A percentile compares a stretch with the other conserved stretches of the same genome.
Evolutionary conservation across 2,329 filamentous ascomycete species (phyloP).

Genomic region (Phialophora chinensis): DNA sequence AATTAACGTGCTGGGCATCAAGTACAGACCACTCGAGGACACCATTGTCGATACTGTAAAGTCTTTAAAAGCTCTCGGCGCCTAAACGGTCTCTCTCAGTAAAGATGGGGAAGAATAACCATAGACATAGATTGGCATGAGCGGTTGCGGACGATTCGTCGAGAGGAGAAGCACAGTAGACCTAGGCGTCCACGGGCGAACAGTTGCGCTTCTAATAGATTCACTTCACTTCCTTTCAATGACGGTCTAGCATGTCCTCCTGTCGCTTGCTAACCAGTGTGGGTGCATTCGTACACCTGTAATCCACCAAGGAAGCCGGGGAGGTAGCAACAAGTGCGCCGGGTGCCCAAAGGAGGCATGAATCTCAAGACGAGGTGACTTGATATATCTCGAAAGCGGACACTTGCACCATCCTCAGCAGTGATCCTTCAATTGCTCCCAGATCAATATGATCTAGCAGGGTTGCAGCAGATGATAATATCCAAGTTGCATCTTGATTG

Average conservation of each 20-base stretch:
- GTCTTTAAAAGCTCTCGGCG: constrained; percentile 63
- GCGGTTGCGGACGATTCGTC: not conserved
- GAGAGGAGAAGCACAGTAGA: not conserved
- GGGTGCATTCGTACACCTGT: not conserved
- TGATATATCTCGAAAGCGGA: not conserved
- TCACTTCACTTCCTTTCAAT: not conserved
- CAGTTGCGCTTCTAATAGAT: not conserved
- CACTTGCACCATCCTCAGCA: not conserved
- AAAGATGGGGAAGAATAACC: not conserved
- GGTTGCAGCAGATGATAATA: not conserved
- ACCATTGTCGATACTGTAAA: constrained; percentile 52
- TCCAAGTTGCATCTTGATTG: not conserved
- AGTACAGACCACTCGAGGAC: constrained; percentile 48
- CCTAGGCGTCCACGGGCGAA: not conserved
- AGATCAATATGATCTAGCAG: not conserved
- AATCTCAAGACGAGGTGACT: not conserved
- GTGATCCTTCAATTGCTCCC: not conserved
- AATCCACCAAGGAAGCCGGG: not conserved
- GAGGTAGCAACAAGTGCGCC: not conserved
- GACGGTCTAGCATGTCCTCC: not conserved
- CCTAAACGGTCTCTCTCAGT: constrained; percentile 27
- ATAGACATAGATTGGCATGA: not conserved
- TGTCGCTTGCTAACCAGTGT: not conserved
- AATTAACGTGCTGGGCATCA: constrained; percentile 48
- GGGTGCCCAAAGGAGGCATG: not conserved